A percentile compares a stretch with the other conserved stretches of the same genome.
Conservation (phyloP, 768 basidiomycete species). For the Lentinula guzmanii region DNA sequence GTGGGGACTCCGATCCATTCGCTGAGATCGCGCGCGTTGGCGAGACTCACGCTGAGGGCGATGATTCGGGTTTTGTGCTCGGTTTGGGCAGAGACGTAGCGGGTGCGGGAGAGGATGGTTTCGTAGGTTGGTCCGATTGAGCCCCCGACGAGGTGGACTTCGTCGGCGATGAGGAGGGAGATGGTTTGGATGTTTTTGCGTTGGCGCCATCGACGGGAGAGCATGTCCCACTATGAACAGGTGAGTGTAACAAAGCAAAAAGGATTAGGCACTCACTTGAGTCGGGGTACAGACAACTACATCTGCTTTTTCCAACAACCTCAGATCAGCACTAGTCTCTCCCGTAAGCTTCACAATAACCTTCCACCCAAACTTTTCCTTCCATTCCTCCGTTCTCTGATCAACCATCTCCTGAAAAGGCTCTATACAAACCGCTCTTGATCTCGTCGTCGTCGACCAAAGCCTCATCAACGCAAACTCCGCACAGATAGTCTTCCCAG, state of each 20-base stretch:
- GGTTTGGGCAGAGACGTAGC: conserved; percentile 92
- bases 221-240: conserved; percentile 76
- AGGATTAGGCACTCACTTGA: conserved; percentile 49
- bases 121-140: conserved; percentile 96
- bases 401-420: conserved; percentile 99
- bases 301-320: conserved; percentile 85
- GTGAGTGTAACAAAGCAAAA: neutral
- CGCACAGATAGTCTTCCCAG: conserved; percentile 95
- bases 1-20: conserved; percentile 97
- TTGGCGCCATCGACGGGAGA: conserved; percentile 94
- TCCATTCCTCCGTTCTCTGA: conserved; percentile 84
- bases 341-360: conserved; percentile 92
- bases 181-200: conserved; percentile 95
- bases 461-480: conserved; percentile 94
- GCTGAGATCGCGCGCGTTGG: conserved; percentile 92
- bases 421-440: conserved; percentile 87
- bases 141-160: conserved; percentile 91
- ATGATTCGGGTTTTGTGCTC: conserved; percentile 91
- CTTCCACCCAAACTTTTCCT: conserved; percentile 83
- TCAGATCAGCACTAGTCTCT: conserved; percentile 88
- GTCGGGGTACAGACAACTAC: conserved; percentile 91
- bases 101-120: conserved; percentile 94
- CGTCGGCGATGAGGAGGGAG: conserved; percentile 90
- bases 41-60: conserved; percentile 90
- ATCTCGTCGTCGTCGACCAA: conserved; percentile 76